phyloP scores from a whole-genome alignment of 164 flowering plant species.

The Cinnamomum chago region DNA sequence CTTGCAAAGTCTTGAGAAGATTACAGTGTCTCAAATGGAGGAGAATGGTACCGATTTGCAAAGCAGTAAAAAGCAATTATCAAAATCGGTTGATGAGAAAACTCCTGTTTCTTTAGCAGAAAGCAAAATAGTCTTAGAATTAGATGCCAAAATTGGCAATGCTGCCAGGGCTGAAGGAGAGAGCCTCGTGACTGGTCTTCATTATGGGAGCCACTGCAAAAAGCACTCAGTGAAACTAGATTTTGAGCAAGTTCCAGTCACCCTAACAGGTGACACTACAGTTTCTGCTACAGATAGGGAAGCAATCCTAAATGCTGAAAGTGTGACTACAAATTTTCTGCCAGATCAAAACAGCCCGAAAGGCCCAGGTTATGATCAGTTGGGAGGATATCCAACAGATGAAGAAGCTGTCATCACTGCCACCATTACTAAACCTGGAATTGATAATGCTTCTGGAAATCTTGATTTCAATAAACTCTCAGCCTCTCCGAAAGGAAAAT shows the following conservation, averaged over 20 bases:
- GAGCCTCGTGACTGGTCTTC: background rate
- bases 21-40: background rate
- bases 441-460: slow-evolving; percentile 1
- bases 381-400: background rate
- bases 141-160: background rate
- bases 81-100: slow-evolving; percentile 3
- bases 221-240: background rate
- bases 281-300: background rate
- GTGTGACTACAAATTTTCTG: background rate
- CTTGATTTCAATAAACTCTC: slow-evolving; percentile 38
- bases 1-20: background rate
- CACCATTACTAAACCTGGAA: slow-evolving; percentile 36
- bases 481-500: slow-evolving; percentile 20
- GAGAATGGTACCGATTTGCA: background rate
- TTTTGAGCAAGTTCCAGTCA: background rate
- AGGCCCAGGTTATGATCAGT: background rate
- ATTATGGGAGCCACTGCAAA: background rate
- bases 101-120: background rate
- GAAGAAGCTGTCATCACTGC: slow-evolving; percentile 27
- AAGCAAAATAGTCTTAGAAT: background rate
- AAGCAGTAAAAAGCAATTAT: background rate
- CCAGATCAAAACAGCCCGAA: background rate
- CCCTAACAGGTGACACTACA: background rate
- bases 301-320: background rate
- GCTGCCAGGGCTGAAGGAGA: background rate